Evolutionary conservation across 305 asterid species (phyloP).

Genomic region (Fraxinus albicans): DNA sequence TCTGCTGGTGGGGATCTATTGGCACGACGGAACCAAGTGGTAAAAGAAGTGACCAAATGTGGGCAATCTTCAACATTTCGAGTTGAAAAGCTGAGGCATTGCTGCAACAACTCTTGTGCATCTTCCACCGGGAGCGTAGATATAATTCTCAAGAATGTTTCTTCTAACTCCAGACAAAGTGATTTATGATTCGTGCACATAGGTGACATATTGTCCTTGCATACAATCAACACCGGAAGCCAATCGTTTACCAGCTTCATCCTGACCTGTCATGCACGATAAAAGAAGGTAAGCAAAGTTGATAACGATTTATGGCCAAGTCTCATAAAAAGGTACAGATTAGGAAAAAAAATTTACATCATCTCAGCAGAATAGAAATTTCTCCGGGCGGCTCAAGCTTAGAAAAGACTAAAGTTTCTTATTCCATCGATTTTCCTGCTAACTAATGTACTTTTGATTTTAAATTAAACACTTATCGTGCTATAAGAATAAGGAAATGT

Average conservation of each 20-base stretch:
- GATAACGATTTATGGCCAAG: not conserved
- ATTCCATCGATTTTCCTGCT: not conserved
- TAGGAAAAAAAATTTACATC: not conserved
- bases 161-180: slow-evolving; percentile 68
- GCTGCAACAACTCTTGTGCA: slow-evolving; percentile 69
- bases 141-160: slow-evolving; percentile 72
- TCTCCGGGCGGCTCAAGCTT: not conserved
- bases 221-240: slow-evolving; percentile 83
- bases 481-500: not conserved
- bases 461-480: not conserved
- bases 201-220: slow-evolving; percentile 61
- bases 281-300: not conserved
- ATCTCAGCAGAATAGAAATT: not conserved
- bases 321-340: not conserved
- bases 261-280: slow-evolving; percentile 54
- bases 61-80: slow-evolving; percentile 83
- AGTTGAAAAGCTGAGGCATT: slow-evolving; percentile 90
- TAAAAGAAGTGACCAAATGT: slow-evolving; percentile 74
- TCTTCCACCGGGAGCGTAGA: slow-evolving; percentile 82
- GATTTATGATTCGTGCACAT: slow-evolving; percentile 53
- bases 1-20: slow-evolving; percentile 39
- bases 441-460: not conserved
- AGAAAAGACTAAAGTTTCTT: not conserved
- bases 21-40: slow-evolving; percentile 96
- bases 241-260: slow-evolving; percentile 83